Conservation (phyloP, 371 early-diverging fungal genomes). For the Furculomyces boomerangus region DNA sequence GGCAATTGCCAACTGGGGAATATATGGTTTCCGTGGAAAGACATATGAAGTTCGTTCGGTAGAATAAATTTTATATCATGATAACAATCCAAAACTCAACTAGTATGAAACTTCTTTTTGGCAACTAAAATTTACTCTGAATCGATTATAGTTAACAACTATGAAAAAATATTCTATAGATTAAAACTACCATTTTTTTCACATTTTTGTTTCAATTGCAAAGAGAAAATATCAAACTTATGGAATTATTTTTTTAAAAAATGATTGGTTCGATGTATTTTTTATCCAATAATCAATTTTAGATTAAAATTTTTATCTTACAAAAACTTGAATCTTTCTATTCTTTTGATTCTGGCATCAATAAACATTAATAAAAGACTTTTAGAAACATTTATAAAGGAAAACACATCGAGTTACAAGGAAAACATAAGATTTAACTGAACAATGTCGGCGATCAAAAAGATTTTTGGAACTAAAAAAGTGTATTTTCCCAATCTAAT, state of each 20-base stretch:
- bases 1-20: constrained; percentile 61
- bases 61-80: neutral
- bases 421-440: too few relatives aligned
- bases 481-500: constrained; percentile 81
- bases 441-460: constrained; percentile 19
- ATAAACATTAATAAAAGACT: too few relatives aligned
- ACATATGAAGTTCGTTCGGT: constrained; percentile 48
- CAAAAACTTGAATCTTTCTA: too few relatives aligned
- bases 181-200: too few relatives aligned
- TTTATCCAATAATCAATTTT: too few relatives aligned
- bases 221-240: neutral
- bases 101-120: neutral
- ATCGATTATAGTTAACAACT: too few relatives aligned
- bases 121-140: neutral
- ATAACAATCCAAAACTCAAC: neutral
- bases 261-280: too few relatives aligned
- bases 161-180: too few relatives aligned
- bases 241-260: neutral
- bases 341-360: too few relatives aligned
- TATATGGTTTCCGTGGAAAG: constrained; percentile 70
- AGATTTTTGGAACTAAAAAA: constrained; percentile 35
- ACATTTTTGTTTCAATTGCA: neutral
- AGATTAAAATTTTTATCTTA: too few relatives aligned
- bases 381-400: too few relatives aligned
- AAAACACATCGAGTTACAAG: too few relatives aligned